A percentile compares a stretch with the other conserved stretches of the same genome.
Evolutionary conservation across 2,329 filamentous ascomycete species (phyloP).

Genomic region (Fusarium sp.): DNA sequence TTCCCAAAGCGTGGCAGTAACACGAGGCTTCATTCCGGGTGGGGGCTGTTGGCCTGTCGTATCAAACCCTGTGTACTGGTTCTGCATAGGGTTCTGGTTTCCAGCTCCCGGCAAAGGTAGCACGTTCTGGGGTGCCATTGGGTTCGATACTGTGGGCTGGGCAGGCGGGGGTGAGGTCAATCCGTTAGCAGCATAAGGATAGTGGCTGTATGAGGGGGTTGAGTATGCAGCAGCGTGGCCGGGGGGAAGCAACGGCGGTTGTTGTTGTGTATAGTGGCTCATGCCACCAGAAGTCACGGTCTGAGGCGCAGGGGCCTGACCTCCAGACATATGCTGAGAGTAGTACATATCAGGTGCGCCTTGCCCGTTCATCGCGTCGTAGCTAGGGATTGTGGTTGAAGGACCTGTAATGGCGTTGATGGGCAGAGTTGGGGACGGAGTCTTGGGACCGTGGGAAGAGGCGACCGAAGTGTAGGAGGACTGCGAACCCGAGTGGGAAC

Average conservation of each 20-base stretch:
- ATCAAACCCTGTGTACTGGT: slow-evolving; percentile 75
- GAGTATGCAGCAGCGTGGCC: slow-evolving; percentile 76
- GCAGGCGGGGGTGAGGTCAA: slow-evolving; percentile 82
- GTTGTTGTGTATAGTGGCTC: slow-evolving; percentile 82
- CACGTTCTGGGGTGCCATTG: slow-evolving; percentile 73
- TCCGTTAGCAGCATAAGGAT: slow-evolving; percentile 78
- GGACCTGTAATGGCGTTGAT: slow-evolving; percentile 55
- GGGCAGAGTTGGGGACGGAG: slow-evolving; percentile 78
- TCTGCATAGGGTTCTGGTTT: slow-evolving; percentile 62
- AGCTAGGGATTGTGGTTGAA: slow-evolving; percentile 48
- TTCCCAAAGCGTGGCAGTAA: slow-evolving; percentile 97
- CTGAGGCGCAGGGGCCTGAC: slow-evolving; percentile 79
- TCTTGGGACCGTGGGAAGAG: slow-evolving; percentile 76
- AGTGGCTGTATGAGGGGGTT: slow-evolving; percentile 72
- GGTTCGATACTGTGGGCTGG: slow-evolving; percentile 75
- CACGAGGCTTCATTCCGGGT: slow-evolving; percentile 93
- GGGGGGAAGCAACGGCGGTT: slow-evolving; percentile 80
- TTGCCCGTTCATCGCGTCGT: slow-evolving; percentile 78
- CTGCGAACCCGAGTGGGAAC: slow-evolving; percentile 60
- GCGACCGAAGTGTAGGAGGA: slow-evolving; percentile 67
- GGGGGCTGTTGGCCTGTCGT: slow-evolving; percentile 93
- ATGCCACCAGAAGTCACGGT: slow-evolving; percentile 80
- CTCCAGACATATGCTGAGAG: slow-evolving; percentile 81
- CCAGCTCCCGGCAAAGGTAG: slow-evolving; percentile 75
- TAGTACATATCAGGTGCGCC: slow-evolving; percentile 87